Evolutionary conservation across 1,139 yeast genomes (phyloP).

Genomic region (Suhomyces choctaworum): DNA sequence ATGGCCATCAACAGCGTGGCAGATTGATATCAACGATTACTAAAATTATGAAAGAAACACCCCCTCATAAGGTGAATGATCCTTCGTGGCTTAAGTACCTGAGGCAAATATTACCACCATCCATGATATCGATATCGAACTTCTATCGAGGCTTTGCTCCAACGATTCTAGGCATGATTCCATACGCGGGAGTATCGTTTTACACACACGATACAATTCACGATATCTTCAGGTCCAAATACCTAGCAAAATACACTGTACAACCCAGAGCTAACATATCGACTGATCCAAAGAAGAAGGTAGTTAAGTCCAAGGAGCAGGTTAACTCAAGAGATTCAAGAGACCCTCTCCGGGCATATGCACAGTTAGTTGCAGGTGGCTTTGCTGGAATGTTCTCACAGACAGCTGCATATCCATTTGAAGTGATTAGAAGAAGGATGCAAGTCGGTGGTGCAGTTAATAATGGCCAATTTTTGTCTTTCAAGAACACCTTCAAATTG

Average conservation of each 20-base stretch:
- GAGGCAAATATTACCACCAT: conserved; percentile 36
- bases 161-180: conserved; percentile 92
- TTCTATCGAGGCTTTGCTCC: conserved; percentile 95
- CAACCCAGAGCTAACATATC: conserved; percentile 14
- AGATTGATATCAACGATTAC: conserved; percentile 54
- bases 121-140: conserved; percentile 53
- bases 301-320: conserved; percentile 25
- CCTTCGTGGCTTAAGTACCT: conserved; percentile 38
- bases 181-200: conserved; percentile 97
- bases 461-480: conserved; percentile 59
- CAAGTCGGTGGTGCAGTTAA: conserved; percentile 87
- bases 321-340: conserved; percentile 51
- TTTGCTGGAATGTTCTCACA: conserved; percentile 93
- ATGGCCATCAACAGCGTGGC: conserved; percentile 39
- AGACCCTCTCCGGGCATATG: conserved; percentile 80
- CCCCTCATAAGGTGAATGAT: conserved; percentile 42
- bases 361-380: conserved; percentile 93
- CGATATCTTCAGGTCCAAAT: conserved; percentile 69
- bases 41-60: conserved; percentile 63
- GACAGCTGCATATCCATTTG: conserved; percentile 96
- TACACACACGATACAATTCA: conserved; percentile 91
- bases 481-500: conserved; percentile 53
- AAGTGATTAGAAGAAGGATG: conserved; percentile 90
- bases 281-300: conserved; percentile 10
- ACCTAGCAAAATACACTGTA: conserved; percentile 59